Percentiles rank a stretch among this genome's conserved stretches.
These are phyloP conservation scores for Orychophragmus violaceus DNA, from an alignment of 345 rosid species.

Conservation along the genomic window DNA sequence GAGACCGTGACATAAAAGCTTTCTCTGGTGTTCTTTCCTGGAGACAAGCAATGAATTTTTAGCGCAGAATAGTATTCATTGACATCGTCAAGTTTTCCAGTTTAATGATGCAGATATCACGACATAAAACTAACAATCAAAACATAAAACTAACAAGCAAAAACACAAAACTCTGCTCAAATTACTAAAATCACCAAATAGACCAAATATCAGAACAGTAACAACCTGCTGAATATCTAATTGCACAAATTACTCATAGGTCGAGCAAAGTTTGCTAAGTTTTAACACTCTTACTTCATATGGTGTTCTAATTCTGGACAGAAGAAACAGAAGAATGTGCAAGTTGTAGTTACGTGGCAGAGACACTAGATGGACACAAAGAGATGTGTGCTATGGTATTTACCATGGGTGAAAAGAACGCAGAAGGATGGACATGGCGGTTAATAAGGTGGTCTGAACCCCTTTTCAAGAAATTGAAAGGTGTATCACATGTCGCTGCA, in stretches of 20 bases:
- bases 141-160: neutral
- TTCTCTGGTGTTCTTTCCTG: slow-evolving; percentile 57
- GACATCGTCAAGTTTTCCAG: neutral
- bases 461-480: slow-evolving; percentile 45
- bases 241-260: neutral
- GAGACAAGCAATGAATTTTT: neutral
- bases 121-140: neutral
- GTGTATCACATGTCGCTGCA: slow-evolving; percentile 34
- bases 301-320: neutral
- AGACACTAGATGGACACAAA: neutral
- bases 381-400: slow-evolving; percentile 6
- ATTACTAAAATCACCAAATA: neutral
- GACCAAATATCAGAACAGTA: neutral
- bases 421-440: slow-evolving; percentile 39
- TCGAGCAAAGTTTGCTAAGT: neutral
- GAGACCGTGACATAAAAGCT: slow-evolving; percentile 38
- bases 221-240: neutral
- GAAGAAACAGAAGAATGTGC: slow-evolving; percentile 8
- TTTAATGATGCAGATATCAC: slow-evolving; percentile 9
- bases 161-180: neutral
- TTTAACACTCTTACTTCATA: neutral
- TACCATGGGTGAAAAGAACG: slow-evolving; percentile 58
- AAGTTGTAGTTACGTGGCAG: neutral
- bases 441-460: slow-evolving; percentile 47
- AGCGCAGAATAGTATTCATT: neutral